Evolutionary conservation across 306 rosid species (phyloP).

Genomic region (Phaseolus lunatus): DNA sequence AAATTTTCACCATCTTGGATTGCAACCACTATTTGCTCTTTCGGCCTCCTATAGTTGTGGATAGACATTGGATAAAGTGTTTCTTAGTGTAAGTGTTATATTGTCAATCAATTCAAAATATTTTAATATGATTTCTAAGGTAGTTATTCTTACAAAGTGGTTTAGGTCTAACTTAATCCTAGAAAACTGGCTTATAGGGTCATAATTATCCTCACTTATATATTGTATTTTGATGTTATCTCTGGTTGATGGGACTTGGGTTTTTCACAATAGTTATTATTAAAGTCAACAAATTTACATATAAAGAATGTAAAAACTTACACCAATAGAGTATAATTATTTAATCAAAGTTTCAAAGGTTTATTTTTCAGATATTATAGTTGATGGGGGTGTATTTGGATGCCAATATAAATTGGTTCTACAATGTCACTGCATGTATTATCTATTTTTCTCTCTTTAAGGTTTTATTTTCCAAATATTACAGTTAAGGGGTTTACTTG

Average conservation of each 20-base stretch:
- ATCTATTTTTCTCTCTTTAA: background rate
- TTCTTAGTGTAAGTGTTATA: background rate
- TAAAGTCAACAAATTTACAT: background rate
- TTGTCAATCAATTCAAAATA: no score
- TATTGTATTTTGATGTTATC: no score
- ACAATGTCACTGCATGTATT: background rate
- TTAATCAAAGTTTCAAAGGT: background rate
- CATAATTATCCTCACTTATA: no score
- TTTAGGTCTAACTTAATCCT: no score
- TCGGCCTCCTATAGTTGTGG: background rate
- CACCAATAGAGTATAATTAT: background rate
- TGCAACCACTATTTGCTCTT: background rate
- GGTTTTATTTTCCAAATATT: background rate
- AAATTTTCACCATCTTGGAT: constrained; percentile 7
- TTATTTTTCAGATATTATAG: background rate
- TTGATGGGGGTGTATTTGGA: constrained; percentile 10
- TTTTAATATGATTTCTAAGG: no score
- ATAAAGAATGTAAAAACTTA: no score
- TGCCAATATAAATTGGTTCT: no score
- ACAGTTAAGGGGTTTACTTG: constrained; percentile 7
- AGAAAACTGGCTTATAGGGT: no score
- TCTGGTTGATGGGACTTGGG: no score
- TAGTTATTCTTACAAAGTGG: no score
- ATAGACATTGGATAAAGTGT: constrained; percentile 1
- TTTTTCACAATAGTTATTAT: background rate